Evolutionary conservation across 2,329 filamentous ascomycete genomes (phyloP), one percentile per base, ranked within the genome.

Genomic region (Mycosphaerella arachidis): DNA sequence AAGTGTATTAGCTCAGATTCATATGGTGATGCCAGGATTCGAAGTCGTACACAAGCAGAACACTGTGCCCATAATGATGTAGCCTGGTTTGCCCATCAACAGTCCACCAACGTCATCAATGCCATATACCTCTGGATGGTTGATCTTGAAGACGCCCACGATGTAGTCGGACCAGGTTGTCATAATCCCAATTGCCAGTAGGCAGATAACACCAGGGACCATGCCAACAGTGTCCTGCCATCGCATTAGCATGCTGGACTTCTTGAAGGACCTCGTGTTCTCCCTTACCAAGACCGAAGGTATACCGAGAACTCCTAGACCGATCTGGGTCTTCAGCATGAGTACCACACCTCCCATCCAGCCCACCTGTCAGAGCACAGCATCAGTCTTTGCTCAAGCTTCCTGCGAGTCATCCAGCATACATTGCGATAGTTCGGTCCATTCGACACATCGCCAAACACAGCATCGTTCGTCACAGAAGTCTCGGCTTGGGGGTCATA

Each of bases 101-200:
- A 83, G 77, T 35, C 71, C 71, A 16, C 37, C 37, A n/a, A 43
- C 37, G 16, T 85, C 82, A 40, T 82, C 82, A 72, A 84, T 84
- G 55, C 79, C 79, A 64, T 84, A 83, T 2, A 84, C 81, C 61
- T 82, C 75, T 0, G 79, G 78, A 66, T 84, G 82, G n/a, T 75
- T 73, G 45, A 82, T 64, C 66, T 84, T 84, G 73, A 84, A 84
- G 10, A 72, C 67, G 6, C 78, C 80, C 8, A 82, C 72, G 27
- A 81, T 77, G 62, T 79, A 81, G 54, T 74, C 72, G 1, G 79
- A 80, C 80, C 79, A 82, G 2, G 76, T 78, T 0, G 79, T 81
- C 61, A 81, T 79, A 20, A 35, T 62, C 1, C 72, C 75, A 35
- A 82, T 75, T 4, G 63, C 55, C 1, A 74, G 52, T 3, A 82